Evolutionary conservation across 768 basidiomycete genomes (phyloP).

Genomic region (Suillus variegatus): DNA sequence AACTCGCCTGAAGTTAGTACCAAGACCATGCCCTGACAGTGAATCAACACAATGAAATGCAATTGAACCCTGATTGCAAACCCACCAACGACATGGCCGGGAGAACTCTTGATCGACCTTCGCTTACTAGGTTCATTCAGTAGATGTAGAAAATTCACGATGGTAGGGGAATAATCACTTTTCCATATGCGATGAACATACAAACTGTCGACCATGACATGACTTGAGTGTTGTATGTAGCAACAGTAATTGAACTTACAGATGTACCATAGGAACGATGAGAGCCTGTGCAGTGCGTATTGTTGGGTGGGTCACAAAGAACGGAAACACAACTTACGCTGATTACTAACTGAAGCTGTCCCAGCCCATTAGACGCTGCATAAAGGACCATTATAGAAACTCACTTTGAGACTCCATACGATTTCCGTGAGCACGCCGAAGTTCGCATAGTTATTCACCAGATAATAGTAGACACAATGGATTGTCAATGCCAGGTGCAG

Average conservation of each 20-base stretch:
- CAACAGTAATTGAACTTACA: neutral
- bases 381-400: no score
- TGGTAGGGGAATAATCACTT: neutral
- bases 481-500: neutral
- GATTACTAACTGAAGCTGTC: neutral
- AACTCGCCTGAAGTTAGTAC: neutral
- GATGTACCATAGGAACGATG: neutral
- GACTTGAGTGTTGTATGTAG: no score
- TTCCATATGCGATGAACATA: slow-evolving; percentile 1
- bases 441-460: neutral
- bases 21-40: neutral
- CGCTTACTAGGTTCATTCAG: neutral
- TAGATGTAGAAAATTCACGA: neutral
- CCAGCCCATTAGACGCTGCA: neutral
- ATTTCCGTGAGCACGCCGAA: neutral
- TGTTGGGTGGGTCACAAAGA: no score
- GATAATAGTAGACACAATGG: neutral
- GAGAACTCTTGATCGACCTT: neutral
- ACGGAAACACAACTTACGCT: neutral
- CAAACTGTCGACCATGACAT: no score
- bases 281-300: neutral
- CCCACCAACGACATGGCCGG: neutral
- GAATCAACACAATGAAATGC: neutral
- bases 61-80: neutral
- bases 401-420: slow-evolving; percentile 1